Conservation (phyloP, 2,329 filamentous ascomycete genomes). For the Exophiala aquamarina region DNA sequence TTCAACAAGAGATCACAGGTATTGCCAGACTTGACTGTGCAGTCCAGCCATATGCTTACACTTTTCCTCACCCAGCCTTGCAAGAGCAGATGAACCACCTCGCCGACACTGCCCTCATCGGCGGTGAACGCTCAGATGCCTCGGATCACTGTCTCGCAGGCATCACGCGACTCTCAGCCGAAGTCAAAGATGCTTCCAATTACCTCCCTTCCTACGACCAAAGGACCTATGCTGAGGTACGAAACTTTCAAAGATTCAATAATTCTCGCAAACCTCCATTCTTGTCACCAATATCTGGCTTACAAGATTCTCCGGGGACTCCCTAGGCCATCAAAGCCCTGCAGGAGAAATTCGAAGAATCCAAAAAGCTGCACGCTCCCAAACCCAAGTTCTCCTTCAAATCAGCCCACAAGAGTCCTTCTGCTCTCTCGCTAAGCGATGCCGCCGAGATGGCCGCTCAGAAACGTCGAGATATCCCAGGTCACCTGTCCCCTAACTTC, state of each 20-base stretch:
- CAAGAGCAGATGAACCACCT: constrained; percentile 74
- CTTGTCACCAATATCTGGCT: not conserved
- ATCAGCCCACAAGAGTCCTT: constrained; percentile 51
- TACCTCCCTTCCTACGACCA: constrained; percentile 89
- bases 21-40: constrained; percentile 31
- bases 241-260: constrained; percentile 2
- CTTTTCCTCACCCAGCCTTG: constrained; percentile 56
- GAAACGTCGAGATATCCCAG: constrained; percentile 44
- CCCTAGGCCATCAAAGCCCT: constrained; percentile 73
- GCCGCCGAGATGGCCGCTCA: constrained; percentile 55
- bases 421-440: constrained; percentile 56
- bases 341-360: constrained; percentile 73
- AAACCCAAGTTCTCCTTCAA: constrained; percentile 85
- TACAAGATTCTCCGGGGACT: no score
- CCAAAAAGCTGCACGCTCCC: constrained; percentile 66
- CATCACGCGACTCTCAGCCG: constrained; percentile 77
- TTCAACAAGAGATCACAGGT: constrained; percentile 74
- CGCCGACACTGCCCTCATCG: constrained; percentile 59
- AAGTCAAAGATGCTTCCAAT: constrained; percentile 79
- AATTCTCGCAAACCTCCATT: no score
- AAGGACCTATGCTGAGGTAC: constrained; percentile 76
- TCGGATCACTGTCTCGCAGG: constrained; percentile 76
- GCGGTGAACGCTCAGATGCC: constrained; percentile 75
- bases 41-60: not conserved
- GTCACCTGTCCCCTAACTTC: constrained; percentile 39